phyloP scores from a whole-genome alignment of 345 rosid genomes.

The Eucalyptus polybractea region DNA sequence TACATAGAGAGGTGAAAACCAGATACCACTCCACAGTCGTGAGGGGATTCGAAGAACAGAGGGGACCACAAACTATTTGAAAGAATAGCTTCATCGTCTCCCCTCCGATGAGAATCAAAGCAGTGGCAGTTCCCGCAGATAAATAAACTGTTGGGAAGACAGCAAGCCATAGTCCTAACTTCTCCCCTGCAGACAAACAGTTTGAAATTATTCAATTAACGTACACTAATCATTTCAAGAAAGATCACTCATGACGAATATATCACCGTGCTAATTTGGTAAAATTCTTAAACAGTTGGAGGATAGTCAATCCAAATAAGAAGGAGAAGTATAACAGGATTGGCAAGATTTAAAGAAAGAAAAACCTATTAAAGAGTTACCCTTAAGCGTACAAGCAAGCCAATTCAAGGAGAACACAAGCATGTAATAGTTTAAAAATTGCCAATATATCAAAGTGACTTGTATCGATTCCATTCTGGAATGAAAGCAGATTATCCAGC shows the following conservation, averaged over 20 bases:
- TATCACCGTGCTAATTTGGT: background rate
- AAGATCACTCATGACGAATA: background rate
- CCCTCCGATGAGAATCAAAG: constrained; percentile 86
- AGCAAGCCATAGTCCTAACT: constrained; percentile 87
- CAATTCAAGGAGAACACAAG: background rate
- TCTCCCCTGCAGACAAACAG: constrained; percentile 45
- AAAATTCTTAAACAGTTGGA: background rate
- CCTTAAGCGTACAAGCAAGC: background rate
- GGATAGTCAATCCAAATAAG: background rate
- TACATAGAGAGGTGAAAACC: constrained; percentile 88
- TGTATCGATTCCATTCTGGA: background rate
- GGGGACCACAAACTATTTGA: constrained; percentile 86
- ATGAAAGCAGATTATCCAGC: background rate
- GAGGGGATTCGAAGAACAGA: constrained; percentile 76
- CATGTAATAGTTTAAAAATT: background rate
- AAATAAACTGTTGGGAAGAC: constrained; percentile 87
- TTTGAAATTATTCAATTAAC: background rate
- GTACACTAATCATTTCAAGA: background rate
- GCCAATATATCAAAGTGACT: background rate
- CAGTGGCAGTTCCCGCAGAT: constrained; percentile 96
- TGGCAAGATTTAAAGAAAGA: background rate
- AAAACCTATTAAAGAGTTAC: background rate
- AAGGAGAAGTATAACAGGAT: background rate
- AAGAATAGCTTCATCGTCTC: constrained; percentile 93
- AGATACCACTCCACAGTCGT: constrained; percentile 96